Conservation (phyloP, 192 early-diverging fungal species). For the Dimargaris cristalligena region DNA sequence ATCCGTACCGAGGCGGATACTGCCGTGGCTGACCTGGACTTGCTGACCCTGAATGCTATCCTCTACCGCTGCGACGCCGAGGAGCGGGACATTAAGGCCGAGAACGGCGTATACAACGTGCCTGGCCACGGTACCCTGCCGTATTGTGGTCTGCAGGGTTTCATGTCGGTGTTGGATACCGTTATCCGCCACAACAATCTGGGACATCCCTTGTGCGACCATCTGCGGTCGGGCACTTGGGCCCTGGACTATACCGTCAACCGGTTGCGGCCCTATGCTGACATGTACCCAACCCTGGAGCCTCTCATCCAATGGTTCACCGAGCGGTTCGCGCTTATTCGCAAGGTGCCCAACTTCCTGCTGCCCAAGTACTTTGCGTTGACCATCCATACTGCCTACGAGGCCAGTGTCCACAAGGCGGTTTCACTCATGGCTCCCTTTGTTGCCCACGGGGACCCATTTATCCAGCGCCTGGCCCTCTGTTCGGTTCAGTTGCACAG, state of each 20-base stretch:
- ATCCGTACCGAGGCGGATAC: slow-evolving; percentile 43
- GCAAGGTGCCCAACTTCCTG: slow-evolving; percentile 61
- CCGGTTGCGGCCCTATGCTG: slow-evolving; percentile 34
- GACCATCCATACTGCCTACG: slow-evolving; percentile 58
- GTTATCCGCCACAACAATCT: slow-evolving; percentile 77
- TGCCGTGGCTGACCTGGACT: slow-evolving; percentile 37
- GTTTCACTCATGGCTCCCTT: slow-evolving; percentile 39
- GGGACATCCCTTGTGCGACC: slow-evolving; percentile 79
- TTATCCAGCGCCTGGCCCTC: slow-evolving; percentile 55
- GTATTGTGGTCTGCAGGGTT: slow-evolving; percentile 90
- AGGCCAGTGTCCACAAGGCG: slow-evolving; percentile 44
- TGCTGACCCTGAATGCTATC: slow-evolving; percentile 67
- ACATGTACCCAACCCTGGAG: slow-evolving; percentile 14
- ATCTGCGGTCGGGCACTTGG: slow-evolving; percentile 84
- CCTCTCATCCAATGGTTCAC: slow-evolving; percentile 57
- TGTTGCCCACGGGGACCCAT: slow-evolving; percentile 36
- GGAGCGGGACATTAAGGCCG: slow-evolving; percentile 59
- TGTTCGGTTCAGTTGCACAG: slow-evolving; percentile 77
- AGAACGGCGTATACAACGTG: slow-evolving; percentile 72
- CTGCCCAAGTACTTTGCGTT: slow-evolving; percentile 89
- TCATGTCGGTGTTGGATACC: slow-evolving; percentile 59
- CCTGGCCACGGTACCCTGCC: slow-evolving; percentile 66
- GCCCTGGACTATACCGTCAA: slow-evolving; percentile 69
- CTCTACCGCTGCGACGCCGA: slow-evolving; percentile 79
- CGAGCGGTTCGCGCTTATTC: slow-evolving; percentile 51